Conservation (phyloP, 208 protist species). For the Naegleria gruberi region DNA sequence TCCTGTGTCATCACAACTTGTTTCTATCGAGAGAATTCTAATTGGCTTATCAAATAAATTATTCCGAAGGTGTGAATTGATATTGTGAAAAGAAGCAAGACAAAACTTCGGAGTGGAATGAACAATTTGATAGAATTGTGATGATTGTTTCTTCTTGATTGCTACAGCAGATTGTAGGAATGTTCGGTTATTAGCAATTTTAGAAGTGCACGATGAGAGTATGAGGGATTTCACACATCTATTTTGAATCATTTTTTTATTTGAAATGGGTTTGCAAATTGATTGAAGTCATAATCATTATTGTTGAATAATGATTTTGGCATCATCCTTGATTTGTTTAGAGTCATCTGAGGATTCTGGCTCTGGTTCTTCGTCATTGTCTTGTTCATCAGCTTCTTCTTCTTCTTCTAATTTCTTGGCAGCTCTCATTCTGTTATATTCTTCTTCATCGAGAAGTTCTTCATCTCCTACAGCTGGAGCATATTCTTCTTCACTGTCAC, state of each 20-base stretch:
- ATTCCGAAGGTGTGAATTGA: no score
- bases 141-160: no score
- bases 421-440: slow-evolving; percentile 28
- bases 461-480: background rate
- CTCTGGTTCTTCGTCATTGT: slow-evolving; percentile 18
- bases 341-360: slow-evolving; percentile 14
- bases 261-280: background rate
- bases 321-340: background rate
- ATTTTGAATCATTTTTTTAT: background rate
- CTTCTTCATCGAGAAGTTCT: slow-evolving; percentile 21
- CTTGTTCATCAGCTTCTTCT: slow-evolving; percentile 30
- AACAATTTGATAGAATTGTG: no score
- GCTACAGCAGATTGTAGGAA: no score
- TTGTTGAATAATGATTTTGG: background rate
- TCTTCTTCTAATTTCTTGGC: slow-evolving; percentile 37
- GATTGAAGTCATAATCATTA: background rate
- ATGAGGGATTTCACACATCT: no score
- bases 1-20: slow-evolving; percentile 45
- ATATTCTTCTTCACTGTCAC: background rate
- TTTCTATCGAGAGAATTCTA: slow-evolving; percentile 39
- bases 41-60: no score
- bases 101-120: no score
- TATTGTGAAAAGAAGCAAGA: no score
- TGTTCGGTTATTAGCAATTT: no score
- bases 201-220: no score